Conservation (phyloP, 2,329 filamentous ascomycete genomes). For the Pseudogymnoascus sp. region DNA sequence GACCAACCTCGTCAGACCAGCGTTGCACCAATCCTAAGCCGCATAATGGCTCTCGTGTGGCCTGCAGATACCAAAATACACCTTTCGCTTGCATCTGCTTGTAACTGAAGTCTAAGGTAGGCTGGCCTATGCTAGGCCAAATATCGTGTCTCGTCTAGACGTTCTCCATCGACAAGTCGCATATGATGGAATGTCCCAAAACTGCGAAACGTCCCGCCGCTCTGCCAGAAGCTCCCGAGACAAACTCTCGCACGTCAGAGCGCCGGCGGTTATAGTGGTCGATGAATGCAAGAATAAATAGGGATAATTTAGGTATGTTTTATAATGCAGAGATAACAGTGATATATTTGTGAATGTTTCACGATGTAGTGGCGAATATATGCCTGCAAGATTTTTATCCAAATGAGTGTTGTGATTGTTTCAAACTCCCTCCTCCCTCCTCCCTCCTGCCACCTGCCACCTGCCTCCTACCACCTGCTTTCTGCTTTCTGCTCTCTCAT, state of each 20-base stretch:
- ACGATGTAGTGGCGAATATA: not conserved
- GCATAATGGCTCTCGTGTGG: not conserved
- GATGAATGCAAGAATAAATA: not conserved
- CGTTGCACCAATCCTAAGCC: not conserved
- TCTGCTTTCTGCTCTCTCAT: not conserved
- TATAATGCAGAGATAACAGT: not conserved
- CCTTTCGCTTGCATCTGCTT: not conserved
- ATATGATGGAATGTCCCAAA: slow-evolving; percentile 11
- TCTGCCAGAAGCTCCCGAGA: slow-evolving; percentile 6
- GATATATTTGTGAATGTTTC: not conserved
- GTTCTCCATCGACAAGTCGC: slow-evolving; percentile 13
- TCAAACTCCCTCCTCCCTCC: not conserved
- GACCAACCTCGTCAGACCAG: not conserved
- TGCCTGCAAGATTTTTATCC: not conserved
- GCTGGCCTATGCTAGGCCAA: slow-evolving; percentile 10
- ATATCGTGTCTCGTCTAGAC: not conserved
- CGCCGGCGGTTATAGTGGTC: no score
- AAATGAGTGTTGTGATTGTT: not conserved
- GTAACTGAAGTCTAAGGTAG: slow-evolving; percentile 11
- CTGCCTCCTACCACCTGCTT: not conserved
- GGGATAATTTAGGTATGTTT: not conserved
- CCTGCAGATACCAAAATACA: not conserved
- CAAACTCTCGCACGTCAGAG: no score
- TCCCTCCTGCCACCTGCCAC: not conserved
- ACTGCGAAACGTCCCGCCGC: not conserved